Conservation (phyloP, 352 stramenopile species). For the Globisporangium nunn region DNA sequence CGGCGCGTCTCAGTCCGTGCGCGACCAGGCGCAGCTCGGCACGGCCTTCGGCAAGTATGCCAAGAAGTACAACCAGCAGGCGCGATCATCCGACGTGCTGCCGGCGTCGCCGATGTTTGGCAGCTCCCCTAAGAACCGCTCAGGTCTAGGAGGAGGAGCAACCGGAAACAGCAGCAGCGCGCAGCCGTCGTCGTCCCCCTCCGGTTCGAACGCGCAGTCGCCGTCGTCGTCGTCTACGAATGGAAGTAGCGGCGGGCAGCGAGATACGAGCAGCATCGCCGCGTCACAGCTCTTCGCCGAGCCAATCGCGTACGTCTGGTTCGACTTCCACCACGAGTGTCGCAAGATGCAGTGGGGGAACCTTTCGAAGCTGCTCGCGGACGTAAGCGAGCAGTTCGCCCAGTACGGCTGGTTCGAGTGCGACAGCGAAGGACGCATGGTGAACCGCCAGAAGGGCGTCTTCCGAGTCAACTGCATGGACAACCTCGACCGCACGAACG, state of each 20-base stretch:
- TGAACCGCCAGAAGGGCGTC: conserved; percentile 86
- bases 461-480: conserved; percentile 98
- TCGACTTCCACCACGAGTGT: conserved; percentile 97
- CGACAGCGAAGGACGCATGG: conserved; percentile 41
- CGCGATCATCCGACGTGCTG: conserved; percentile 37
- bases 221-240: not conserved
- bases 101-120: conserved; percentile 8
- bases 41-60: conserved; percentile 79
- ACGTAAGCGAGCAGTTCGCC: conserved; percentile 59
- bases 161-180: conserved; percentile 16
- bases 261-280: too few species aligned
- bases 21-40: conserved; percentile 89
- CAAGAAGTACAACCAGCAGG: conserved; percentile 81
- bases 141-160: not conserved
- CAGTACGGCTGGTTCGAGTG: conserved; percentile 70
- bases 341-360: conserved; percentile 91
- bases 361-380: conserved; percentile 80
- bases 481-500: conserved; percentile 96
- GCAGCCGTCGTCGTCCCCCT: conserved; percentile 9
- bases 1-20: conserved; percentile 54
- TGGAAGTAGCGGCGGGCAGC: conserved; percentile 2
- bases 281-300: conserved; percentile 42
- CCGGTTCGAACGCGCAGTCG: too few species aligned
- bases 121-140: conserved; percentile 32
- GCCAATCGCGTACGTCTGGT: conserved; percentile 90